phyloP scores from a whole-genome alignment of 2,329 filamentous ascomycete species.

The Ilyonectria destructans region DNA sequence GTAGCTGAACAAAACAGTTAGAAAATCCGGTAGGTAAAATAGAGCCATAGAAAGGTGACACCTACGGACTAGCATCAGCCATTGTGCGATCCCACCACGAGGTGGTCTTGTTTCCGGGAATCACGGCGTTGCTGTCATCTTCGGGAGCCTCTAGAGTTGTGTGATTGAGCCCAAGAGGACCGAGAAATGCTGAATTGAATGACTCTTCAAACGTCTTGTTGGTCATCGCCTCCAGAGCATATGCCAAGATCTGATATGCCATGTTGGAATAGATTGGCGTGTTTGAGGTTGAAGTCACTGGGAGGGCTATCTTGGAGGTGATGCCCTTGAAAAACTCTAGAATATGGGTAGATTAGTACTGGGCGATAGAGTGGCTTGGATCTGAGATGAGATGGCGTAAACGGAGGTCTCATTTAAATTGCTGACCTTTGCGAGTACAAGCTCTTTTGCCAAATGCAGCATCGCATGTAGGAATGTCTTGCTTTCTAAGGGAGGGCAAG shows the following conservation, averaged over 20 bases:
- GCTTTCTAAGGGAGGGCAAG: neutral
- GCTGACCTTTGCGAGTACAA: constrained; percentile 12
- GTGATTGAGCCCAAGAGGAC: constrained; percentile 16
- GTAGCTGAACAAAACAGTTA: neutral
- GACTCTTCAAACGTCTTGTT: constrained; percentile 21
- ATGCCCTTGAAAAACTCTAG: constrained; percentile 18
- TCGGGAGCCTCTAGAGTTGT: constrained; percentile 25
- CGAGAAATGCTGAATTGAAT: constrained; percentile 11
- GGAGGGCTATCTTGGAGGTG: neutral
- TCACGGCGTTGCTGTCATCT: constrained; percentile 23
- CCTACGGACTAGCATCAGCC: constrained; percentile 23
- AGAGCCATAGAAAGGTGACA: neutral
- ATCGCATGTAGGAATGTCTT: constrained; percentile 10
- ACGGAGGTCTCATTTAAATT: neutral
- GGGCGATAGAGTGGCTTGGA: neutral
- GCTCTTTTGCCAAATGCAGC: neutral
- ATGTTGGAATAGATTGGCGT: constrained; percentile 31
- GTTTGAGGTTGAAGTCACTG: constrained; percentile 17
- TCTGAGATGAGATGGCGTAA: neutral
- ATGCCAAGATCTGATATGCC: constrained; percentile 27
- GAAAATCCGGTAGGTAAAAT: neutral
- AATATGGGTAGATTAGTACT: neutral
- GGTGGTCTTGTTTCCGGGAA: constrained; percentile 10
- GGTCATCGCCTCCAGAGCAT: constrained; percentile 22
- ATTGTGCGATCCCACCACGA: constrained; percentile 15